A percentile compares a stretch with the other conserved stretches of the same genome.
These are phyloP conservation scores for Calycina marina DNA, from an alignment of 2,329 filamentous ascomycete genomes.

Conservation along the genomic window DNA sequence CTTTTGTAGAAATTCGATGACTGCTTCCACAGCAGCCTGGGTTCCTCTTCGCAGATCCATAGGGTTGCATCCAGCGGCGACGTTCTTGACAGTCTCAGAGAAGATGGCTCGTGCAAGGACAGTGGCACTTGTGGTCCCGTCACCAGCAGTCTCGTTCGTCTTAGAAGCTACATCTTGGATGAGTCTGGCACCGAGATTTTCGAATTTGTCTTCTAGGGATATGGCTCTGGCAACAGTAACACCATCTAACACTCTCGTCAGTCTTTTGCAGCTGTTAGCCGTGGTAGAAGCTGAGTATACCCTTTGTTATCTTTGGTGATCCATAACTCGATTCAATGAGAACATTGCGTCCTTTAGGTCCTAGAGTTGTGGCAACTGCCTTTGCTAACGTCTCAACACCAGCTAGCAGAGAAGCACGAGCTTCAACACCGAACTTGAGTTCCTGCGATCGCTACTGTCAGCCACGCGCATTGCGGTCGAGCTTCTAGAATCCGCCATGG, in stretches of 20 bases:
- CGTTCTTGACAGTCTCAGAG: conserved; percentile 99
- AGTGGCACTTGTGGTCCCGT: conserved; percentile 95
- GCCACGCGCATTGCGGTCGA: too few relatives aligned
- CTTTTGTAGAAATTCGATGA: conserved; percentile 83
- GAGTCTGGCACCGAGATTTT: conserved; percentile 94
- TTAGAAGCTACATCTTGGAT: conserved; percentile 97
- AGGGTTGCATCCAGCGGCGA: conserved; percentile 97
- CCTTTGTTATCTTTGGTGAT: conserved; percentile 99
- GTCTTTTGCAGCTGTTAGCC: too few relatives aligned
- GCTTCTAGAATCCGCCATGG: too few relatives aligned
- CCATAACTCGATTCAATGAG: conserved; percentile 97
- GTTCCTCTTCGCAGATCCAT: conserved; percentile 98
- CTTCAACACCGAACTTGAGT: conserved; percentile 96
- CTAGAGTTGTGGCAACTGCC: conserved; percentile 89
- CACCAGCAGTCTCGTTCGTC: conserved; percentile 98
- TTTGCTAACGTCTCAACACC: conserved; percentile 95
- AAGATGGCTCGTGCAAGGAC: conserved; percentile 97
- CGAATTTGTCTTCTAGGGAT: conserved; percentile 94
- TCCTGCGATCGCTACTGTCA: too few relatives aligned
- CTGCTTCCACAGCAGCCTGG: conserved; percentile 87
- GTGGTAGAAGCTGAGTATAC: too few relatives aligned
- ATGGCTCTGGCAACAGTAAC: conserved; percentile 84
- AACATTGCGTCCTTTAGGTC: conserved; percentile 96
- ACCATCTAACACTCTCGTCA: too few relatives aligned
- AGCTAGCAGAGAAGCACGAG: conserved; percentile 70